These are phyloP conservation scores for Asterophora lycoperdoides DNA, from an alignment of 768 basidiomycete genomes.

Conservation along the genomic window DNA sequence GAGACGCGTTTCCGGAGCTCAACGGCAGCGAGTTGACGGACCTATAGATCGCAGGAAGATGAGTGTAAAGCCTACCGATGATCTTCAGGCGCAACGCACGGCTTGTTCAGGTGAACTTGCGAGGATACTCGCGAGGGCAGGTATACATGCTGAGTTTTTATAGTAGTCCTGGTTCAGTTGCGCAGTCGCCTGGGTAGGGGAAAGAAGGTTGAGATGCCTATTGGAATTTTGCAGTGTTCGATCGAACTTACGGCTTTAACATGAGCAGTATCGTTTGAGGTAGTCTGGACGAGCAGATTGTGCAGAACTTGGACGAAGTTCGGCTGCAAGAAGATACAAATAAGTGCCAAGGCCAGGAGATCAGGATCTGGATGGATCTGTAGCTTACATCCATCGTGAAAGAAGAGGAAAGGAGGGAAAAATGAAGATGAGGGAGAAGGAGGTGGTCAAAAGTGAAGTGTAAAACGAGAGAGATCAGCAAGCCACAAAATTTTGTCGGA, in stretches of 20 bases:
- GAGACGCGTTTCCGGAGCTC: constrained; percentile 92
- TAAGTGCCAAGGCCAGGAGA: constrained; percentile 16
- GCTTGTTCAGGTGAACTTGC: constrained; percentile 79
- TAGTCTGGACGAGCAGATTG: constrained; percentile 79
- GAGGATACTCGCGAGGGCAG: constrained; percentile 84
- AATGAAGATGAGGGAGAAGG: constrained; percentile 24
- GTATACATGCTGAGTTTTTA: constrained; percentile 86
- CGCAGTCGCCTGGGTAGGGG: constrained; percentile 68
- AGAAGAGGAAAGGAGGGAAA: constrained; percentile 12
- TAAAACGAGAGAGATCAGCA: constrained; percentile 19
- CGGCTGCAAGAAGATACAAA: constrained; percentile 40
- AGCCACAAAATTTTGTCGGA: constrained; percentile 55
- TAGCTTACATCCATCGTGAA: constrained; percentile 47
- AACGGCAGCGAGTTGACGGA: constrained; percentile 95
- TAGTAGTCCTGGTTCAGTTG: constrained; percentile 91
- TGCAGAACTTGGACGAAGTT: constrained; percentile 79
- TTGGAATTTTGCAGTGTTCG: background rate
- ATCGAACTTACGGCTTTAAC: constrained; percentile 75
- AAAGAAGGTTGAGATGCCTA: constrained; percentile 6
- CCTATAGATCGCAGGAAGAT: constrained; percentile 40
- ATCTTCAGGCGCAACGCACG: constrained; percentile 45
- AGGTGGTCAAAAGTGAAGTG: constrained; percentile 19
- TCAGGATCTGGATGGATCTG: constrained; percentile 5
- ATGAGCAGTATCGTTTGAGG: constrained; percentile 81
- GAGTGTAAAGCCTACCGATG: constrained; percentile 2